Conservation (phyloP, 495 filamentous ascomycete species). For the Trichocladium uniseriatum region DNA sequence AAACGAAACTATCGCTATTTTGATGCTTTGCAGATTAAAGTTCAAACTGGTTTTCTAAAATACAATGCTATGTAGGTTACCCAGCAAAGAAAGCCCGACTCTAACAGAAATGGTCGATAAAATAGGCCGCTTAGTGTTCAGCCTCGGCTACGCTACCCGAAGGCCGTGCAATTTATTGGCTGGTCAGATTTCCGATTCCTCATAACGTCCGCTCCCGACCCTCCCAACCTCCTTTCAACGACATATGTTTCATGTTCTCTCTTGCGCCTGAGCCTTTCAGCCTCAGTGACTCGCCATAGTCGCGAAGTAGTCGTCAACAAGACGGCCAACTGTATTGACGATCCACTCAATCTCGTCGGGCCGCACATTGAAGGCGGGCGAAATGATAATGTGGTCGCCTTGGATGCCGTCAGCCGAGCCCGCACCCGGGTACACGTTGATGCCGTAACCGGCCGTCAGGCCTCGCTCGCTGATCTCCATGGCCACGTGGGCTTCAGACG, state of each 20-base stretch:
- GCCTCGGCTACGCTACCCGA: background rate
- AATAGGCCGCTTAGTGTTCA: too few relatives aligned
- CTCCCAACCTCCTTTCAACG: background rate
- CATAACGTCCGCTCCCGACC: too few relatives aligned
- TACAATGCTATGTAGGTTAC: too few relatives aligned
- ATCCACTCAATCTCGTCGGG: constrained; percentile 54
- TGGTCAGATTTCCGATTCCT: background rate
- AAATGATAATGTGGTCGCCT: constrained; percentile 69
- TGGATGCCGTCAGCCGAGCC: constrained; percentile 57
- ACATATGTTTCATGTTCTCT: too few relatives aligned
- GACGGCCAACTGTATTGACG: constrained; percentile 30
- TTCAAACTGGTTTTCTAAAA: too few relatives aligned
- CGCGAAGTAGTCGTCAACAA: constrained; percentile 29
- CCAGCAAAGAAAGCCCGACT: too few relatives aligned
- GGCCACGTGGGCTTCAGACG: constrained; percentile 30
- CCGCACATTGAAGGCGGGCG: constrained; percentile 64
- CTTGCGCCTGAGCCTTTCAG: background rate
- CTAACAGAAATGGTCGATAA: too few relatives aligned
- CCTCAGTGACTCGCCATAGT: background rate
- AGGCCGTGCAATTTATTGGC: too few relatives aligned
- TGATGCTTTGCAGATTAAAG: too few relatives aligned
- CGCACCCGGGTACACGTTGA: constrained; percentile 60
- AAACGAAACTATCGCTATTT: too few relatives aligned
- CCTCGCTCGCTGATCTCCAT: constrained; percentile 46
- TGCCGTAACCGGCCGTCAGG: constrained; percentile 41